Conservation (phyloP, 2,329 filamentous ascomycete species). For the Pleomassaria siparia region DNA sequence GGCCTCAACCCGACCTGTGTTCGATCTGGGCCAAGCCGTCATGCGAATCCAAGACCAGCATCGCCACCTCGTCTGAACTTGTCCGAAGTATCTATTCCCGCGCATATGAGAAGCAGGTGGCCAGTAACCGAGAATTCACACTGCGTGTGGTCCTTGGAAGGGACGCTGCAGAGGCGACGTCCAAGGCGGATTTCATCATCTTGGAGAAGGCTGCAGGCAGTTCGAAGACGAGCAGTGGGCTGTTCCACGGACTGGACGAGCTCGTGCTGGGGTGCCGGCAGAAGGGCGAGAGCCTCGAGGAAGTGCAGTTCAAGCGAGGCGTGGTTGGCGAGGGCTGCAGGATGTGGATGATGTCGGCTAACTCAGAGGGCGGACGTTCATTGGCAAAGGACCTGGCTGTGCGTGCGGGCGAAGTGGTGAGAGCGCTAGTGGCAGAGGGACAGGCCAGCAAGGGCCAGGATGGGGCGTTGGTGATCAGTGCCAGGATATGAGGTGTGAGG, state of each 20-base stretch:
- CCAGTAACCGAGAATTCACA: slow-evolving; percentile 32
- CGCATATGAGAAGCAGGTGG: slow-evolving; percentile 40
- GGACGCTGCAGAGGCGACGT: slow-evolving; percentile 25
- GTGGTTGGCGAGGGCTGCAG: slow-evolving; percentile 29
- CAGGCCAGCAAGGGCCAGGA: slow-evolving; percentile 18
- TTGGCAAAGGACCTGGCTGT: slow-evolving; percentile 40
- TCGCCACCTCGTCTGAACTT: slow-evolving; percentile 30
- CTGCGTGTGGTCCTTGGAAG: slow-evolving; percentile 31
- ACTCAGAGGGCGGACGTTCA: slow-evolving; percentile 35
- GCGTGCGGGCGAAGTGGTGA: slow-evolving; percentile 36
- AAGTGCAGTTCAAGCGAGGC: slow-evolving; percentile 42
- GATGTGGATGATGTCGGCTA: slow-evolving; percentile 37
- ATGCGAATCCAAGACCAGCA: slow-evolving; percentile 17
- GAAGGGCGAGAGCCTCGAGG: slow-evolving; percentile 39
- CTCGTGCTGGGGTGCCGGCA: slow-evolving; percentile 39
- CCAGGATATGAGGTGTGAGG: slow-evolving; percentile 29
- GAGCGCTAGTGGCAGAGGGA: slow-evolving; percentile 19
- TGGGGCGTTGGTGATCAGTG: slow-evolving; percentile 24
- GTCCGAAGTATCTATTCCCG: slow-evolving; percentile 37
- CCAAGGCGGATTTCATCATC: slow-evolving; percentile 33
- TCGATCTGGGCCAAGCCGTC: slow-evolving; percentile 39
- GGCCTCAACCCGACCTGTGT: slow-evolving; percentile 33
- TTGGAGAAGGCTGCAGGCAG: slow-evolving; percentile 21
- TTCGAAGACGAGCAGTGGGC: slow-evolving; percentile 17
- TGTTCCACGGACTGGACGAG: slow-evolving; percentile 34